Conservation (phyloP, 164 flowering plant genomes). For the Vitis cinerea region DNA sequence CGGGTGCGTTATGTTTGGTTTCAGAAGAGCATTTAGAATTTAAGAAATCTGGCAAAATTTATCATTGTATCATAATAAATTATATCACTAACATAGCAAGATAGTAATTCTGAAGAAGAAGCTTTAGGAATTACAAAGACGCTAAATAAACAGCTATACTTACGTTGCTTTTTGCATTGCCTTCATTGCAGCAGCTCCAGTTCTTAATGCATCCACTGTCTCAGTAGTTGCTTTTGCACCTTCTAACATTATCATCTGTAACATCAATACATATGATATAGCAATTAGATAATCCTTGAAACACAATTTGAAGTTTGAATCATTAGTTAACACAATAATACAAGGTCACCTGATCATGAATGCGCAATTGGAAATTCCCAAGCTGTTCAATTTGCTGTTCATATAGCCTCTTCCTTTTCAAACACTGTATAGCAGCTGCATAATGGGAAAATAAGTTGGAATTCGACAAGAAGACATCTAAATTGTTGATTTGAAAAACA, state of each 20-base stretch:
- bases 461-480: background rate
- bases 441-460: background rate
- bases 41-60: too few relatives aligned
- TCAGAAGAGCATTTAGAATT: too few relatives aligned
- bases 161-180: slow-evolving; percentile 82
- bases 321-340: background rate
- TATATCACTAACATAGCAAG: background rate
- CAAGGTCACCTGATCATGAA: slow-evolving; percentile 64
- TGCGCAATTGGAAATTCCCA: slow-evolving; percentile 67
- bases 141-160: slow-evolving; percentile 19
- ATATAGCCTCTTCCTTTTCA: slow-evolving; percentile 71
- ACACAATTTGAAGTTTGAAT: background rate
- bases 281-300: background rate
- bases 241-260: slow-evolving; percentile 80
- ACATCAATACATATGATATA: slow-evolving; percentile 4
- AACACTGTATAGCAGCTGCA: slow-evolving; percentile 75
- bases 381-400: slow-evolving; percentile 74
- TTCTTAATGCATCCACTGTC: slow-evolving; percentile 73
- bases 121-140: background rate
- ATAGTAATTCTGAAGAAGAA: background rate
- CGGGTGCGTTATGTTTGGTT: too few relatives aligned
- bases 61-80: too few relatives aligned
- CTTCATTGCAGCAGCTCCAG: slow-evolving; percentile 75
- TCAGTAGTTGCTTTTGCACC: slow-evolving; percentile 89
- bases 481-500: background rate